These are phyloP conservation scores for Hemerocallis citrina DNA, from an alignment of 106 monocot genomes.

Conservation along the genomic window DNA sequence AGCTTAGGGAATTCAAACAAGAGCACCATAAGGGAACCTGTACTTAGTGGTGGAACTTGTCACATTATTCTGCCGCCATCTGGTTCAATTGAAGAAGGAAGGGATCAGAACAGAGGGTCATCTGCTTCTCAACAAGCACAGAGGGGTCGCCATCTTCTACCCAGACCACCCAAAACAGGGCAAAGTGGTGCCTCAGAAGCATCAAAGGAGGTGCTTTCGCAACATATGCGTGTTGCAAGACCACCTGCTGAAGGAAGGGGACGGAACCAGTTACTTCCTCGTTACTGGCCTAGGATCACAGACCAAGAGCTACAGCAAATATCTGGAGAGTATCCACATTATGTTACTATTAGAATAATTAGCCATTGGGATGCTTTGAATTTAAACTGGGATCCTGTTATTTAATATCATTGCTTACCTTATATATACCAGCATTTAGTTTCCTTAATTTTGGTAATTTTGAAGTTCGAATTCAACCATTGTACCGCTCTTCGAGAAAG, in stretches of 20 bases:
- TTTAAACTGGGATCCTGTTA: neutral
- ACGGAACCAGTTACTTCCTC: slow-evolving; percentile 80
- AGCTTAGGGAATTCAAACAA: slow-evolving; percentile 44
- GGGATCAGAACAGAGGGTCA: slow-evolving; percentile 26
- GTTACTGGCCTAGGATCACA: slow-evolving; percentile 98
- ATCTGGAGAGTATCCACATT: slow-evolving; percentile 95
- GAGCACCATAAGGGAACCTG: slow-evolving; percentile 24
- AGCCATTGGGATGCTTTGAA: neutral
- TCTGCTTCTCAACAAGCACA: slow-evolving; percentile 42
- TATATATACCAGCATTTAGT: neutral
- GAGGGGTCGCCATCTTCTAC: slow-evolving; percentile 44
- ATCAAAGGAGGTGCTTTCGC: slow-evolving; percentile 43
- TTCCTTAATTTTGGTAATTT: slow-evolving; percentile 39
- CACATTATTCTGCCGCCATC: slow-evolving; percentile 15
- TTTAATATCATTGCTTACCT: neutral
- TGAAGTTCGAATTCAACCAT: slow-evolving; percentile 90
- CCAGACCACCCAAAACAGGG: slow-evolving; percentile 34
- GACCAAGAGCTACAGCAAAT: slow-evolving; percentile 97
- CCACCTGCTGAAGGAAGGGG: slow-evolving; percentile 88
- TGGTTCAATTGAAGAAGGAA: slow-evolving; percentile 32
- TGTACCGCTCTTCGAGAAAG: slow-evolving; percentile 98
- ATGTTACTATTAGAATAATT: neutral
- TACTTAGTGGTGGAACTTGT: slow-evolving; percentile 14
- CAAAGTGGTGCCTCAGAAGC: slow-evolving; percentile 31
- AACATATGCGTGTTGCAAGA: slow-evolving; percentile 75